A percentile compares a stretch with the other conserved stretches of the same genome.
Conservation (phyloP, 2,329 filamentous ascomycete species). For the Trichoderma sp. region DNA sequence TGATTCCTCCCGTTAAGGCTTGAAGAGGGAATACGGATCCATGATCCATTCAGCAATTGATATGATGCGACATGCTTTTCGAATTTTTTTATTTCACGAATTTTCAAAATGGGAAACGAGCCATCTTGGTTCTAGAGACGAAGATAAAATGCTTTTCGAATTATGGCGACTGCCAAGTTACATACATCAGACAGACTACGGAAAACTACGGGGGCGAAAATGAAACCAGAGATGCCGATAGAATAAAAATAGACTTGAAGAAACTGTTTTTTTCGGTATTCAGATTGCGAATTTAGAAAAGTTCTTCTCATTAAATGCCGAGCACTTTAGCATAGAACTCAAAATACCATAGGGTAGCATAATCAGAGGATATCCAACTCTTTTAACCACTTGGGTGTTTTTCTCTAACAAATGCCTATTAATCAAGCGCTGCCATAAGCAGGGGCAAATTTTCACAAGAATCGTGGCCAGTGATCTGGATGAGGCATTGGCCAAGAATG, state of each 20-base stretch:
- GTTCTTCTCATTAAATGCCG: not conserved
- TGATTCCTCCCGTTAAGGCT: constrained; percentile 33
- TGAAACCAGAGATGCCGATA: not conserved
- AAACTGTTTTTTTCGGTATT: not conserved
- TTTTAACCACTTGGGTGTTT: not conserved
- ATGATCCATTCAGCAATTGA: not conserved
- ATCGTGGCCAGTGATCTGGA: not conserved
- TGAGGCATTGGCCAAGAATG: not conserved
- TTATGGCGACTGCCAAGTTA: not conserved
- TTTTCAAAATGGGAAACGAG: not conserved
- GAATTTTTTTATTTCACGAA: not conserved
- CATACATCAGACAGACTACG: not conserved
- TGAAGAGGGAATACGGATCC: not conserved
- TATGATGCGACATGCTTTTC: not conserved
- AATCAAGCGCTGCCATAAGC: not conserved
- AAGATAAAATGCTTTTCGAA: not conserved
- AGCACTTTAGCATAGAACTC: not conserved
- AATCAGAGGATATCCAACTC: not conserved
- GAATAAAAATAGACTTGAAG: not conserved
- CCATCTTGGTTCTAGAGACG: not conserved
- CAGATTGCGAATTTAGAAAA: not conserved
- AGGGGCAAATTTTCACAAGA: not conserved
- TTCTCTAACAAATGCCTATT: not conserved
- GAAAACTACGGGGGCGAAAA: not conserved
- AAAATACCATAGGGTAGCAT: not conserved